Base-by-base conservation (phyloP, 371 early-diverging fungal species). In the Nematocida sp. region DNA sequence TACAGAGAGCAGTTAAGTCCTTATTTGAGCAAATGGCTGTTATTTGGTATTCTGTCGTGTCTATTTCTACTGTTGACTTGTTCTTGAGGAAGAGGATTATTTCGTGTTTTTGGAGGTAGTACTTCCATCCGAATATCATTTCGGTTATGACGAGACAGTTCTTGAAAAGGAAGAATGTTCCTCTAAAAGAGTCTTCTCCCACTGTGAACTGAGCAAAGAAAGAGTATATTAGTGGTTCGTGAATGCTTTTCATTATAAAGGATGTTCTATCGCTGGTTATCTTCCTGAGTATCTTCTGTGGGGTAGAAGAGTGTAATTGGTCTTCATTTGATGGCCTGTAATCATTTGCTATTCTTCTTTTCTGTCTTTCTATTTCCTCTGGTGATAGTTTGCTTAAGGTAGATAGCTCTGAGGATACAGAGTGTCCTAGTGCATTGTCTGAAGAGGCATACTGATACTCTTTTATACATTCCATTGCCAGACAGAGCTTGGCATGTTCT, bases 301-400 rank as follows among this genome's bases (percentile, higher is more conserved):
- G 47, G 7, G 0, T 2, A 0, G 40, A 15, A 17, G 1, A 15
- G 27, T 19, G 4, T 4, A 19, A 5, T 15, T 19, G n/a, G 17
- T 64, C 57, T 21, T 57, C 60, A 19, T 37, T 46, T 7, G n/a
- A 21, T 11, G 74, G 74, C 29, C 74, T 47, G 37, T 58, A 40
- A 51, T 70, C 60, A 37, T 70, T 60, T 0, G 52, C 23, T 31
- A 70, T 41, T 43, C 21, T 48, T 58, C 74, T 60, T 49, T 61
- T 70, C 5, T 58, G 57, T 49, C 74, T 70, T 46, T 70, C 74
- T 29, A 70, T 5, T 49, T 70, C 74, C 1, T 70, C 74, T 9
- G 19, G 13, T 9, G 43, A 23, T 5, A 41, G 7, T 13, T 47
- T 5, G 2, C 19, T 1, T 0, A 70, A n/a, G 5, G 61, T 60